Evolutionary conservation across 192 early-diverging fungal genomes (phyloP).

Genomic region (Fimicolochytrium jonesii): DNA sequence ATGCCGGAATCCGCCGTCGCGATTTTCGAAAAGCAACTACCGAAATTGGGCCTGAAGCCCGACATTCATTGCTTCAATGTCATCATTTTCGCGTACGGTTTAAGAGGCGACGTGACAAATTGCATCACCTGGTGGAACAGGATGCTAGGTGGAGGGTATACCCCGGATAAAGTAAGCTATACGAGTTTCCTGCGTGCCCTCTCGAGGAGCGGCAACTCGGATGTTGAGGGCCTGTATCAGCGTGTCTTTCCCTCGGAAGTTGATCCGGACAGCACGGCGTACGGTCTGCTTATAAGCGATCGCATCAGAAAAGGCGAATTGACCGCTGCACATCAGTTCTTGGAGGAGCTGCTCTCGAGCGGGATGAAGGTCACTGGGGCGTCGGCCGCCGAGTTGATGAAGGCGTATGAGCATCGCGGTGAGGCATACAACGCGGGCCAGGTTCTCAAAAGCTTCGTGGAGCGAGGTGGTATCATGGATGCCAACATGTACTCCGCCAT

Average conservation of each 20-base stretch:
- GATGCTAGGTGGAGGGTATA: neutral
- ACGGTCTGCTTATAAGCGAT: slow-evolving; percentile 3
- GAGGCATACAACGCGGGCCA: neutral
- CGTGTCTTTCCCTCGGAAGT: slow-evolving; percentile 22
- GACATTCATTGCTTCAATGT: slow-evolving; percentile 12
- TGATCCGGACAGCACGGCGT: slow-evolving; percentile 5
- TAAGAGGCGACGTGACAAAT: neutral
- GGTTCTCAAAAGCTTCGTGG: neutral
- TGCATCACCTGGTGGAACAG: slow-evolving; percentile 7
- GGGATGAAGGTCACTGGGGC: neutral
- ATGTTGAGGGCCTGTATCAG: slow-evolving; percentile 6
- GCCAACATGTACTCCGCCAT: neutral
- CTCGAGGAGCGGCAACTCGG: neutral
- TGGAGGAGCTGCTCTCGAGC: neutral
- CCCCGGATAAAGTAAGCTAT: slow-evolving; percentile 15
- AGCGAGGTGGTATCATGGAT: neutral
- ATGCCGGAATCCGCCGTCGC: neutral
- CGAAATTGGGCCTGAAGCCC: neutral
- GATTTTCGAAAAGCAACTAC: slow-evolving; percentile 2
- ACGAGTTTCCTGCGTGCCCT: slow-evolving; percentile 15
- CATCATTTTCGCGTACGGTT: slow-evolving; percentile 8
- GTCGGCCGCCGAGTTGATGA: neutral
- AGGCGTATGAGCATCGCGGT: neutral
- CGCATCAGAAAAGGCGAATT: slow-evolving; percentile 1
- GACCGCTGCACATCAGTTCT: neutral